Base-by-base conservation (phyloP, 2,329 filamentous ascomycete species). In the Zymoseptoria pseudotritici region DNA sequence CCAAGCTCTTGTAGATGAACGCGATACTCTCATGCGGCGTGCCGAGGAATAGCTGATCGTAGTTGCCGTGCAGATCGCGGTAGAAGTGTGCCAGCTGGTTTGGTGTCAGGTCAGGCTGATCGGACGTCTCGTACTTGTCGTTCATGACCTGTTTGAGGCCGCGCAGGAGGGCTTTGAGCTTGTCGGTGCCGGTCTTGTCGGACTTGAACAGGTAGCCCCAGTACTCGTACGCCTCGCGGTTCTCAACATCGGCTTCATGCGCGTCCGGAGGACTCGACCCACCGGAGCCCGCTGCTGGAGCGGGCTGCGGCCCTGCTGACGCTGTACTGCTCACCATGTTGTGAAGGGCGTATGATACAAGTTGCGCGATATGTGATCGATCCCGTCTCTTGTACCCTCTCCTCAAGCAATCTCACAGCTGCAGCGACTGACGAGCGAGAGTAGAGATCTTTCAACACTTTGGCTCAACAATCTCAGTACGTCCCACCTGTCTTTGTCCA, bases 1-100 rank as follows among this genome's bases (percentile, higher is more conserved):
- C 94, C 56, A 96, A 84, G 7, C 89, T 89, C 70, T 91, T 89
- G 81, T 95, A 97, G 65, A 97, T 94, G 76, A 91, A 95, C 26
- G 92, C 94, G 63, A 99, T 86, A 51, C 88, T 87, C 46, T 85
- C 78, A 61, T 86, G 78, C 20, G 88, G 86, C 36, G 88, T 90
- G 2, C 87, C 82, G 50, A 93, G 79, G 73, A 97, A 97, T 57
- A 97, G 83, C 22, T 78, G 72, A 60, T 81, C 78, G 73, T 78
- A 71, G 75, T 79, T 66, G 68, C 77, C 73, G 67, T 78, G 67
- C 62, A 79, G 70, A 57, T 78, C 72, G 62, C 76, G 75, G 71
- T 81, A 81, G 74, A 80, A 80, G 50, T 73, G 73, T 24, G 78
- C 78, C 51, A 81, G 74, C 66, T 81, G 79, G 22, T 73, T 70